A percentile compares a stretch with the other conserved stretches of the same genome.
Conservation (phyloP, 2,329 filamentous ascomycete species). For the Fusarium praegraminearum region DNA sequence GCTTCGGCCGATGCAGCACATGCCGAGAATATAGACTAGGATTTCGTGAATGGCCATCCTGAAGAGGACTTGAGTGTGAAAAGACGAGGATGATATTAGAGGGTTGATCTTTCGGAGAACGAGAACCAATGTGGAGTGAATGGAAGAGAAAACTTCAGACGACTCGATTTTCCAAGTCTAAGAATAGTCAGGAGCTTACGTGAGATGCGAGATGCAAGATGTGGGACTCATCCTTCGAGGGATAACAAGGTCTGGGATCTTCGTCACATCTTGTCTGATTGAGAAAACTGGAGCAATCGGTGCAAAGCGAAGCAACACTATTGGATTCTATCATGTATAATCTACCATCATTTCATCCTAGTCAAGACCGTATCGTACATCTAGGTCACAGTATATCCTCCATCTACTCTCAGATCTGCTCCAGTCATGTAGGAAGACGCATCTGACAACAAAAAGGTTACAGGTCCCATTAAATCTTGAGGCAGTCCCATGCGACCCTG, state of each 20-base stretch:
- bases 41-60: background rate
- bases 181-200: background rate
- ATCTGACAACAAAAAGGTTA: slow-evolving; percentile 86
- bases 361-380: accelerated
- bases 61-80: accelerated
- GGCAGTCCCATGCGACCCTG: slow-evolving; percentile 93
- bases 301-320: background rate
- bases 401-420: slow-evolving; percentile 83
- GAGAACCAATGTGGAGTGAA: background rate
- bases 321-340: background rate
- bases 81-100: accelerated
- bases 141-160: no score
- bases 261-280: background rate
- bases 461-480: slow-evolving; percentile 91
- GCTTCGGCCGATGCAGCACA: slow-evolving; percentile 12
- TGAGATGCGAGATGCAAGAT: background rate
- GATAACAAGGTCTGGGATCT: background rate
- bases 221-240: background rate
- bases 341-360: background rate
- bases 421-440: slow-evolving; percentile 78
- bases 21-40: background rate
- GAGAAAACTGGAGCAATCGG: background rate
- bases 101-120: background rate
- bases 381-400: slow-evolving; percentile 84
- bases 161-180: background rate